A percentile compares a stretch with the other conserved stretches of the same genome.
Evolutionary conservation across 768 basidiomycete species (phyloP).

Genomic region (Hydnomerulius pinastri): DNA sequence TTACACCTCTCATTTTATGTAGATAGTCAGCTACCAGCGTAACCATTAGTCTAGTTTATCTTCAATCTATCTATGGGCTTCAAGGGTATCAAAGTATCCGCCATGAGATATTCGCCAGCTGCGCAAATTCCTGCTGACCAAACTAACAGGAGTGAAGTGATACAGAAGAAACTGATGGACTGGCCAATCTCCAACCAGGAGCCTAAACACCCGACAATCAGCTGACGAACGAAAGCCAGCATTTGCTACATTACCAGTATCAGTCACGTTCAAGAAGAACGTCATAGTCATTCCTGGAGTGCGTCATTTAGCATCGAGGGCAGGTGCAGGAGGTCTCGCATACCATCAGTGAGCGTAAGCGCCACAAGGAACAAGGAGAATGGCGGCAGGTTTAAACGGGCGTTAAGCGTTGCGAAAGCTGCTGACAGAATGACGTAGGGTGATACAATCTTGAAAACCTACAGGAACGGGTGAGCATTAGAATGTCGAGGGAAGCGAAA

Average conservation of each 20-base stretch:
- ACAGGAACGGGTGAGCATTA: slow-evolving; percentile 1
- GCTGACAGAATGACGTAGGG: slow-evolving; percentile 80
- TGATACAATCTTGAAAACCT: slow-evolving; percentile 82
- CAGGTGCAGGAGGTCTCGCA: slow-evolving; percentile 1
- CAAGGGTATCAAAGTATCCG: slow-evolving; percentile 29
- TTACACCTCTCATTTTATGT: not conserved
- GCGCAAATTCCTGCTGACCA: slow-evolving; percentile 81
- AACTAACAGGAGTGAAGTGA: slow-evolving; percentile 74
- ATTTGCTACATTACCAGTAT: slow-evolving; percentile 55
- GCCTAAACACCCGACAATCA: slow-evolving; percentile 39
- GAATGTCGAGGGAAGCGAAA: not conserved
- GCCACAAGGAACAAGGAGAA: slow-evolving; percentile 83
- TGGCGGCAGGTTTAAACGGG: slow-evolving; percentile 66
- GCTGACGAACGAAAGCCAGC: not conserved
- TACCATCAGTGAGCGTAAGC: slow-evolving; percentile 48
- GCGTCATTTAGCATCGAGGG: slow-evolving; percentile 1
- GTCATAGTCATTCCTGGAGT: slow-evolving; percentile 75
- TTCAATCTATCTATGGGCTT: slow-evolving; percentile 19
- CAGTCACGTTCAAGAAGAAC: slow-evolving; percentile 83
- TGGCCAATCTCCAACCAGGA: slow-evolving; percentile 92
- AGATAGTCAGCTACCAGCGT: not conserved
- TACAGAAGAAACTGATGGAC: slow-evolving; percentile 86
- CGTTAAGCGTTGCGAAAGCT: slow-evolving; percentile 67
- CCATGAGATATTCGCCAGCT: slow-evolving; percentile 71
- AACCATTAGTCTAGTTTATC: slow-evolving; percentile 10